These are phyloP conservation scores for Miamiensis avidus DNA, from an alignment of 169 alveolate species.

Conservation along the genomic window DNA sequence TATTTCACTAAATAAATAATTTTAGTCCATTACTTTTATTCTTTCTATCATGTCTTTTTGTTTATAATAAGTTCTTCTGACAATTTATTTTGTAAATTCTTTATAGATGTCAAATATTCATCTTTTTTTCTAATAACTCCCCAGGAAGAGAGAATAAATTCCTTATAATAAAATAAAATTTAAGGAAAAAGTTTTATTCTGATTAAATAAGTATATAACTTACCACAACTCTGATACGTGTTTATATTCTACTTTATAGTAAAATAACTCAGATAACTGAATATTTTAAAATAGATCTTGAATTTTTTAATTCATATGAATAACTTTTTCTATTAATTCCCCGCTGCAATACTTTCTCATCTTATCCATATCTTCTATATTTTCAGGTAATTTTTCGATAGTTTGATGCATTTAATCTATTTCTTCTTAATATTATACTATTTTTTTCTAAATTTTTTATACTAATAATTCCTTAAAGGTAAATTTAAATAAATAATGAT, in stretches of 20 bases:
- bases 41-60: not conserved
- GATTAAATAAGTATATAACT: slow-evolving; percentile 59
- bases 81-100: not conserved
- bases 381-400: slow-evolving; percentile 63
- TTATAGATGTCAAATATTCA: slow-evolving; percentile 15
- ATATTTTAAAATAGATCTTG: slow-evolving; percentile 68
- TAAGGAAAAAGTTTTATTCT: slow-evolving; percentile 64
- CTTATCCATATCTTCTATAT: slow-evolving; percentile 71
- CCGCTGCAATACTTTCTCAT: slow-evolving; percentile 49
- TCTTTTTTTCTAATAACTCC: slow-evolving; percentile 50
- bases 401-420: slow-evolving; percentile 55
- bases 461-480: slow-evolving; percentile 49
- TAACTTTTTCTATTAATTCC: slow-evolving; percentile 52
- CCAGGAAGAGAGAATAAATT: not conserved
- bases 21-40: not conserved
- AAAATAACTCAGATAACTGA: slow-evolving; percentile 66
- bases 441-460: slow-evolving; percentile 69
- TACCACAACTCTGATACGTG: slow-evolving; percentile 74
- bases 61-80: not conserved
- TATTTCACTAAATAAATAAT: no score
- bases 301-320: slow-evolving; percentile 54
- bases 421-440: slow-evolving; percentile 66
- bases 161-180: slow-evolving; percentile 57
- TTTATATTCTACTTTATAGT: slow-evolving; percentile 65
- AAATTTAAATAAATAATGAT: slow-evolving; percentile 41